Evolutionary conservation across 2,329 filamentous ascomycete species (phyloP).

Genomic region (Xylaria sp.): DNA sequence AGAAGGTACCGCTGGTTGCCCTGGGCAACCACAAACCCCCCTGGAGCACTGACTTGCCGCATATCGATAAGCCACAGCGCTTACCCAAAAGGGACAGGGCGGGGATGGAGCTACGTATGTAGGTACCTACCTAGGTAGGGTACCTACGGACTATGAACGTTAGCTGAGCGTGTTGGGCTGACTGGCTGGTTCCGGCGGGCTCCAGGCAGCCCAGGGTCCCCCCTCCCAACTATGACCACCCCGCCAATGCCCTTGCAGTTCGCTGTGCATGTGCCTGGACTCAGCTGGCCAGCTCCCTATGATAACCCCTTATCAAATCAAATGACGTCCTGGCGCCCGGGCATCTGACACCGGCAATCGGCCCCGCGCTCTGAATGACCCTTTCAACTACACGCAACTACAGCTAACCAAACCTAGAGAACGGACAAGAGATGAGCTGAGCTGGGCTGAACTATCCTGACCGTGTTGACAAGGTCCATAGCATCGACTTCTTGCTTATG

Average conservation of each 20-base stretch:
- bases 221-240: too few relatives aligned
- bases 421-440: not conserved
- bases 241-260: too few relatives aligned
- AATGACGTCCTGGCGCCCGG: conserved; percentile 22
- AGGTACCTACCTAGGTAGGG: not conserved
- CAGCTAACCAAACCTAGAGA: not conserved
- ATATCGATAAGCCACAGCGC: not conserved
- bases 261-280: not conserved
- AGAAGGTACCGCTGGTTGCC: conserved; percentile 24
- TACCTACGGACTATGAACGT: not conserved
- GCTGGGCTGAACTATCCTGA: not conserved
- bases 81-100: not conserved
- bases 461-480: not conserved
- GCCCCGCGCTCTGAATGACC: conserved; percentile 1
- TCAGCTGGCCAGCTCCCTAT: not conserved
- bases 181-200: too few relatives aligned
- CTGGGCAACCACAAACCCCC: conserved; percentile 14
- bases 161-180: too few relatives aligned
- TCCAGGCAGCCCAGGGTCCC: too few relatives aligned
- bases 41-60: not conserved
- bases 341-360: conserved; percentile 13
- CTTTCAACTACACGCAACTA: not conserved
- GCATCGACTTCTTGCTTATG: not conserved
- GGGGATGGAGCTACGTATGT: too few relatives aligned
- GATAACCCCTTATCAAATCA: conserved; percentile 19